A percentile compares a stretch with the other conserved stretches of the same genome.
phyloP scores from a whole-genome alignment of 1,139 yeast species.

The Kodamaea ohmeri region DNA sequence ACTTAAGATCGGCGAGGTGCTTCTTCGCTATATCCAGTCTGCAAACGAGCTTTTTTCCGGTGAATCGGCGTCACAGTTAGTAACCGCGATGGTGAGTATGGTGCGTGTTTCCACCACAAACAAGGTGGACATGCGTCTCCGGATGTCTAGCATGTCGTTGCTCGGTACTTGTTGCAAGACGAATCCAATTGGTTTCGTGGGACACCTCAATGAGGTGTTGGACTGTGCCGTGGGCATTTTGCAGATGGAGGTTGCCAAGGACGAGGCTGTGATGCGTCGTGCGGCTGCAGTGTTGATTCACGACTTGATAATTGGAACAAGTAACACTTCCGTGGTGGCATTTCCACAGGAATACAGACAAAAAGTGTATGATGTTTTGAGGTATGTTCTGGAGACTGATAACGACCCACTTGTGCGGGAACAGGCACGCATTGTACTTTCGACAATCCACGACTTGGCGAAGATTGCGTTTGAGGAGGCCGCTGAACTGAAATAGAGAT shows the following conservation, averaged over 20 bases:
- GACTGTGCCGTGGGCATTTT: slow-evolving; percentile 79
- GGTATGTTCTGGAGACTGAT: slow-evolving; percentile 48
- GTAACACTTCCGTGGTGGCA: slow-evolving; percentile 40
- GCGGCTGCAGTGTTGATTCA: slow-evolving; percentile 69
- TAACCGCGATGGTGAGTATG: slow-evolving; percentile 34
- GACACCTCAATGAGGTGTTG: slow-evolving; percentile 51
- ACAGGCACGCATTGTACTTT: slow-evolving; percentile 49
- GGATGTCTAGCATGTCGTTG: slow-evolving; percentile 86
- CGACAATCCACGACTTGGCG: slow-evolving; percentile 40
- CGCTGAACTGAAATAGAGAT: no score
- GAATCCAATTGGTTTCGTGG: slow-evolving; percentile 54
- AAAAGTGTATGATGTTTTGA: slow-evolving; percentile 40
- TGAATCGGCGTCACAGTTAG: slow-evolving; percentile 25
- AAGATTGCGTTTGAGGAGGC: slow-evolving; percentile 12
- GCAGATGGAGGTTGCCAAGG: slow-evolving; percentile 48
- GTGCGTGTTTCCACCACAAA: slow-evolving; percentile 35
- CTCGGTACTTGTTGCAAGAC: slow-evolving; percentile 65
- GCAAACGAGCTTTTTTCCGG: slow-evolving; percentile 51
- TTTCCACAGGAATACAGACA: slow-evolving; percentile 49
- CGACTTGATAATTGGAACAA: slow-evolving; percentile 55
- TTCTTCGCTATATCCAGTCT: slow-evolving; percentile 55
- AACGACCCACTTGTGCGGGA: slow-evolving; percentile 58
- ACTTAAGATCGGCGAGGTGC: slow-evolving; percentile 76
- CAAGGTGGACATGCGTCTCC: slow-evolving; percentile 50
- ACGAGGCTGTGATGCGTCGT: slow-evolving; percentile 61